Evolutionary conservation across 257 asterid species (phyloP).

Genomic region (Anisodus acutangulus): DNA sequence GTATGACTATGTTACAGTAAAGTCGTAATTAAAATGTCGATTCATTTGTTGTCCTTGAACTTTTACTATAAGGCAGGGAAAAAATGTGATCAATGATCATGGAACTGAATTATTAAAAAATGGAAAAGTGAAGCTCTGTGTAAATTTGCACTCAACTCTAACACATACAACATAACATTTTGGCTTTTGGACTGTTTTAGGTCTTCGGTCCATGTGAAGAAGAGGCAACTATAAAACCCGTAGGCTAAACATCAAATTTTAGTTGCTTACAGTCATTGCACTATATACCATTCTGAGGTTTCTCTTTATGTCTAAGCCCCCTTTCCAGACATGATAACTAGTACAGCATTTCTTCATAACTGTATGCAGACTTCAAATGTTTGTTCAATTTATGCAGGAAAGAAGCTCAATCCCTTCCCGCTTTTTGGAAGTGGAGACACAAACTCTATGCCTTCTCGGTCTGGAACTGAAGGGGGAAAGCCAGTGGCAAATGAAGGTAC

Average conservation of each 20-base stretch:
- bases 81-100: neutral
- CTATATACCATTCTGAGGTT: neutral
- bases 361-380: neutral
- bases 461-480: neutral
- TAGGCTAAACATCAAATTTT: neutral
- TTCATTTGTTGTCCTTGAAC: neutral
- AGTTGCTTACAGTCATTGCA: neutral
- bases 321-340: neutral
- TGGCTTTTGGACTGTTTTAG: neutral
- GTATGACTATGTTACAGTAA: neutral
- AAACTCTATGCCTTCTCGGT: neutral
- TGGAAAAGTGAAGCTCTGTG: neutral
- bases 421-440: slow-evolving; percentile 38
- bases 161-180: neutral
- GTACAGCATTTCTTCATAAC: neutral
- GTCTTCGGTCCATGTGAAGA: neutral
- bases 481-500: neutral
- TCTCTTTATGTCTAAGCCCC: neutral
- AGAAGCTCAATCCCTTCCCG: slow-evolving; percentile 45
- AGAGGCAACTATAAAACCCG: neutral
- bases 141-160: neutral
- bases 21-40: neutral
- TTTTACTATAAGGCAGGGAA: neutral
- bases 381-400: slow-evolving; percentile 42
- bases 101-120: neutral